A percentile compares a stretch with the other conserved stretches of the same genome.
Evolutionary conservation across 106 monocot genomes (phyloP).

Genomic region (Agapanthus africanus): DNA sequence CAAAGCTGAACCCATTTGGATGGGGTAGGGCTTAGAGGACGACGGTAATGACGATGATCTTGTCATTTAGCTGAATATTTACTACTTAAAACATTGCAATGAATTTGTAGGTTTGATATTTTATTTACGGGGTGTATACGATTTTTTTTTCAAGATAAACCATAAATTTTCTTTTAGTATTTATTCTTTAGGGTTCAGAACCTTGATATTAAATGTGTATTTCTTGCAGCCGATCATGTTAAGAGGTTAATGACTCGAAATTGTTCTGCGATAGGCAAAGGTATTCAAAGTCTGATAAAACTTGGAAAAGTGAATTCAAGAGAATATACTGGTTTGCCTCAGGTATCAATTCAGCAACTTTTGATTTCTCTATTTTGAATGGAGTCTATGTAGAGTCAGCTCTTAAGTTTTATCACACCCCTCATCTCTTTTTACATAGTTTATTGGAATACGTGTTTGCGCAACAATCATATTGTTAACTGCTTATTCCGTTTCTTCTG

Average conservation of each 20-base stretch:
- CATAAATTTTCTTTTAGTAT: not conserved
- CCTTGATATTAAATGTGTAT: not conserved
- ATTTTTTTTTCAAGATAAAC: not conserved
- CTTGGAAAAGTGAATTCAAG: constrained; percentile 48
- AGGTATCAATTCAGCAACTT: constrained; percentile 35
- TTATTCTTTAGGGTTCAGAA: not conserved
- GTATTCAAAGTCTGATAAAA: constrained; percentile 66
- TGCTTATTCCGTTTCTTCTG: not conserved
- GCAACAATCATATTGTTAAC: not conserved
- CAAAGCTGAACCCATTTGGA: too few species aligned
- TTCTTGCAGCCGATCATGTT: constrained; percentile 35
- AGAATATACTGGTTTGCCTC: constrained; percentile 71
- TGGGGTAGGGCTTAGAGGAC: too few species aligned
- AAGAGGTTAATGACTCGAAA: constrained; percentile 48
- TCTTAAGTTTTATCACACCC: not conserved
- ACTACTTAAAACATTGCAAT: not conserved
- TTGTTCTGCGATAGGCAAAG: constrained; percentile 32
- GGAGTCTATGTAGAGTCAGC: not conserved
- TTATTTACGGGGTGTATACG: not conserved
- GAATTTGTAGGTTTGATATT: not conserved
- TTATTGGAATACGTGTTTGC: not conserved
- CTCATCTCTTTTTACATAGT: not conserved
- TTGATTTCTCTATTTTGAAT: not conserved
- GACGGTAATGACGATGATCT: too few species aligned
- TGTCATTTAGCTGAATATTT: not conserved